Conservation (phyloP, 2,329 filamentous ascomycete genomes). For the Aureobasidium sp. region DNA sequence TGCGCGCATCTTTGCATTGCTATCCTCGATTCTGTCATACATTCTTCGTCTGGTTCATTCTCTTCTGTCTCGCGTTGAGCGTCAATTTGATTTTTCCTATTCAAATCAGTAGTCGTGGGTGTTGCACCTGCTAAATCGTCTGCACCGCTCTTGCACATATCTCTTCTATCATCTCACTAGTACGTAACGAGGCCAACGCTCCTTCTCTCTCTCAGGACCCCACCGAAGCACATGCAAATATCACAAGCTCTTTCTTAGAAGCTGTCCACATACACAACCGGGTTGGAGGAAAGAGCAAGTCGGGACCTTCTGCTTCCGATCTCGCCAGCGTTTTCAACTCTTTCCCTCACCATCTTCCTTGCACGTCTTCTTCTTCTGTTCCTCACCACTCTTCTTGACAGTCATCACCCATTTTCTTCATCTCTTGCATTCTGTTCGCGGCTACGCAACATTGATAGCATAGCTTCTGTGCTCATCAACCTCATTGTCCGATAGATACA, state of each 20-base stretch:
- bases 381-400: conserved; percentile 21
- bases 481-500: conserved; percentile 21
- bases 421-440: conserved; percentile 31
- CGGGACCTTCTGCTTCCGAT: neutral
- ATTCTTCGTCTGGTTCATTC: neutral
- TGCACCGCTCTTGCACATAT: conserved; percentile 17
- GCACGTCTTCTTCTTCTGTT: too few relatives aligned
- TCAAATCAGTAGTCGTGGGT: neutral
- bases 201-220: conserved; percentile 16
- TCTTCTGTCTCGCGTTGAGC: neutral
- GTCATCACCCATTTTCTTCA: conserved; percentile 29
- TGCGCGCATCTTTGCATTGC: conserved; percentile 12
- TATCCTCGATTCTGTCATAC: conserved; percentile 12
- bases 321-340: neutral
- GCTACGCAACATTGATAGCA: conserved; percentile 28
- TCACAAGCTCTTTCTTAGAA: conserved; percentile 19
- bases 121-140: neutral
- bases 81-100: neutral
- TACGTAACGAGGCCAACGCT: conserved; percentile 16
- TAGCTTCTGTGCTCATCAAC: conserved; percentile 31
- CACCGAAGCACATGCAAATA: conserved; percentile 16
- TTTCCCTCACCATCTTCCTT: conserved; percentile 14
- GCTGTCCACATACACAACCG: conserved; percentile 15
- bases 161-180: conserved; percentile 1
- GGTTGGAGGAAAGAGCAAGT: neutral